Conservation (phyloP, 257 asterid species). For the Oldenlandia corymbosa region DNA sequence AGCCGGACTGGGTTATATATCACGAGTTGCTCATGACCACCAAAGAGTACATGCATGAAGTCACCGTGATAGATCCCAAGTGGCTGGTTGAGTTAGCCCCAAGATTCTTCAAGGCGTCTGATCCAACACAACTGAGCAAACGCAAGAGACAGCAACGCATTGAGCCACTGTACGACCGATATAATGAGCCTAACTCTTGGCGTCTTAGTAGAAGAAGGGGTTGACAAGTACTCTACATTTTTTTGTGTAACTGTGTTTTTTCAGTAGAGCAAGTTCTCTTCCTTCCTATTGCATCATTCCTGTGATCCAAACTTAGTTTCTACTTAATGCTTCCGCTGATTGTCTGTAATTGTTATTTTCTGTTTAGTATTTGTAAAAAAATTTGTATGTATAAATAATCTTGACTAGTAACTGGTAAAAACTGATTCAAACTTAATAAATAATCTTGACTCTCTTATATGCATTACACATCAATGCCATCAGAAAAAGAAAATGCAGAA, state of each 20-base stretch:
- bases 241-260: too few species aligned
- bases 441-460: too few species aligned
- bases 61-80: slow-evolving; percentile 79
- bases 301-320: too few species aligned
- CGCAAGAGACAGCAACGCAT: slow-evolving; percentile 95
- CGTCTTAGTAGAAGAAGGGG: slow-evolving; percentile 95
- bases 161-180: slow-evolving; percentile 89
- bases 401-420: too few species aligned
- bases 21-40: slow-evolving; percentile 95
- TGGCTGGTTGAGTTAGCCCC: slow-evolving; percentile 98
- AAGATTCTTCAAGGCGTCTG: slow-evolving; percentile 76
- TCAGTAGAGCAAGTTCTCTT: neutral
- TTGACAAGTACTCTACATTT: slow-evolving; percentile 17
- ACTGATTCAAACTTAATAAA: too few species aligned
- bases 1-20: slow-evolving; percentile 95
- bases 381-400: too few species aligned
- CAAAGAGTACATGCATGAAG: slow-evolving; percentile 96
- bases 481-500: too few species aligned
- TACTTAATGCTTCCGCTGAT: too few species aligned
- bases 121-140: slow-evolving; percentile 93
- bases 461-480: too few species aligned
- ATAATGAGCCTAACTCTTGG: slow-evolving; percentile 95
- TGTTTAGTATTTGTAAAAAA: too few species aligned
- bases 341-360: too few species aligned
- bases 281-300: too few species aligned